Conservation (phyloP, 2,329 filamentous ascomycete genomes). For the Bipolaris bicolor region DNA sequence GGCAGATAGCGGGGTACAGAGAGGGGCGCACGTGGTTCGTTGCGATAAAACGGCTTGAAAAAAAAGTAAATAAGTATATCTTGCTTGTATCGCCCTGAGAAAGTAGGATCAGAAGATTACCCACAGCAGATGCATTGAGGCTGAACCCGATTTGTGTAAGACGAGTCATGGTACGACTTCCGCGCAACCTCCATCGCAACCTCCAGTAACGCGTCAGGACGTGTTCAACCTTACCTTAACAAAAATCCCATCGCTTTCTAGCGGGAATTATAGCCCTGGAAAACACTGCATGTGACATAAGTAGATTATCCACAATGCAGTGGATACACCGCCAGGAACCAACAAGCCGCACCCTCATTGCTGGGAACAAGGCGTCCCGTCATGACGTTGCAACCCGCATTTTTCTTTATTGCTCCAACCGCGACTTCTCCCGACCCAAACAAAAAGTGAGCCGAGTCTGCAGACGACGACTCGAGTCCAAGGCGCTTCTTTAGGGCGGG, state of each 20-base stretch:
- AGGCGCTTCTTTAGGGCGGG: not conserved
- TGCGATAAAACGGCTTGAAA: not conserved
- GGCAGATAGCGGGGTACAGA: not conserved
- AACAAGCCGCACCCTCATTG: constrained; percentile 1
- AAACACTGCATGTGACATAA: not conserved
- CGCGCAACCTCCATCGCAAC: too few relatives aligned
- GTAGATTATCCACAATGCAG: constrained; percentile 2
- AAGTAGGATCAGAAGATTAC: too few relatives aligned
- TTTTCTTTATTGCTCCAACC: constrained; percentile 7
- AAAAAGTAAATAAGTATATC: not conserved
- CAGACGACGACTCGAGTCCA: not conserved
- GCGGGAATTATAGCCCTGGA: not conserved
- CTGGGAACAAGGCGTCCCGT: not conserved
- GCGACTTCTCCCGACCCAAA: constrained; percentile 1
- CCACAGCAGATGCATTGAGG: too few relatives aligned
- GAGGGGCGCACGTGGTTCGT: too few relatives aligned
- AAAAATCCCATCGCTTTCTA: not conserved
- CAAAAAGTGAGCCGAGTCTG: not conserved
- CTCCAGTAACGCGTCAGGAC: too few relatives aligned
- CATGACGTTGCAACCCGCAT: constrained; percentile 8
- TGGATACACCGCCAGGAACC: constrained; percentile 11
- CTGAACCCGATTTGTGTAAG: too few relatives aligned
- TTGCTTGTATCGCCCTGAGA: too few relatives aligned
- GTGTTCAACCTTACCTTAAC: too few relatives aligned
- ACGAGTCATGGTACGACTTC: too few relatives aligned